These are phyloP conservation scores for Plasmodium vinckei DNA, from an alignment of 169 alveolate species.

Conservation along the genomic window DNA sequence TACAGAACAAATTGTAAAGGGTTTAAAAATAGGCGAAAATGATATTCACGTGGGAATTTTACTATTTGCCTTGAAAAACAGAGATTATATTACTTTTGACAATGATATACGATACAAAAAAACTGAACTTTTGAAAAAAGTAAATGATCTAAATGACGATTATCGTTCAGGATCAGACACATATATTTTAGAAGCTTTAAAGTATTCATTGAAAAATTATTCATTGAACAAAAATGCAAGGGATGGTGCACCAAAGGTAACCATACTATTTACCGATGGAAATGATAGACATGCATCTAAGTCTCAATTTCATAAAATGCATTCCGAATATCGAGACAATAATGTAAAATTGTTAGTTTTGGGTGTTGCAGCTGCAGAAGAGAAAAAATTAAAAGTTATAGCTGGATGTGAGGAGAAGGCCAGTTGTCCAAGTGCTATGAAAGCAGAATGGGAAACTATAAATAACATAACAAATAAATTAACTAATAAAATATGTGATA, in stretches of 20 bases:
- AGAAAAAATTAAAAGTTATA: constrained; percentile 36
- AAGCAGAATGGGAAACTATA: constrained; percentile 72
- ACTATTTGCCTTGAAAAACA: constrained; percentile 23
- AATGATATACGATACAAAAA: constrained; percentile 34
- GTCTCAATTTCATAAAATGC: constrained; percentile 22
- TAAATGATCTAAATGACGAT: constrained; percentile 37
- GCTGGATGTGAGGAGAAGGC: constrained; percentile 43
- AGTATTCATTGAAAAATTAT: constrained; percentile 51
- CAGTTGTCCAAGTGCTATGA: constrained; percentile 50
- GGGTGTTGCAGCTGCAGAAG: constrained; percentile 50
- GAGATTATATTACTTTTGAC: constrained; percentile 54
- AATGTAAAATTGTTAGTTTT: constrained; percentile 57
- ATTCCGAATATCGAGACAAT: constrained; percentile 21
- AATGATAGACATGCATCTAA: constrained; percentile 20
- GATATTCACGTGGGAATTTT: constrained; percentile 71
- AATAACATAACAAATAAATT: constrained; percentile 49
- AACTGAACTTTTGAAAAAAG: constrained; percentile 51
- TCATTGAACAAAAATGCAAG: constrained; percentile 31
- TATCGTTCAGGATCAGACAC: constrained; percentile 37
- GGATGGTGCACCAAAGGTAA: constrained; percentile 60
- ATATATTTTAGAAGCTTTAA: constrained; percentile 37
- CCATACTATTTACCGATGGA: constrained; percentile 71
- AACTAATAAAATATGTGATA: constrained; percentile 61
- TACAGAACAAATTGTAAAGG: constrained; percentile 51
- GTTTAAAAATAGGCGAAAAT: constrained; percentile 36